Base-by-base conservation (phyloP, 345 rosid genomes). In the Brassica juncea region DNA sequence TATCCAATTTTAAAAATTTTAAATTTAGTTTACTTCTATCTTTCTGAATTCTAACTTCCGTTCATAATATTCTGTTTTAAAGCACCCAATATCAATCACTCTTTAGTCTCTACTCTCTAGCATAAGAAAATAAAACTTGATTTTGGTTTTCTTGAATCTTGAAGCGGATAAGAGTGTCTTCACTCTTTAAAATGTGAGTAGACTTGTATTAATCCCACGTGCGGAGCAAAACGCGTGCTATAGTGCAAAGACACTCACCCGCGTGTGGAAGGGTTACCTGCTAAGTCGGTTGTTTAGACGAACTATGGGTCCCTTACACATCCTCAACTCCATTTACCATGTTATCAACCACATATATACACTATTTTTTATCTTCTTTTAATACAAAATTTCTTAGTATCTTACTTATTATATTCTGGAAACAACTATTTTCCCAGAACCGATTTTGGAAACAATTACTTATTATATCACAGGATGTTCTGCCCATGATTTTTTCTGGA, bases 201-300 rank as follows among this genome's bases (percentile, higher is more conserved):
- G 32, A 59, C 31, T 23, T 23, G 63, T 25, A 25, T 30, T 19
- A 57, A 12, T 28, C 30, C 14, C 62, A 19, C 30, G 62, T 21
- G 28, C 62, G 14, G 3, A 58, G 0, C 28, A 21, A 58, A 58
- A 30, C 63, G 61, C 64, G 31, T 59, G 31, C 27, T 59, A 59
- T 16, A 23, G 63, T 23, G 31, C 63, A 23, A 4, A 8, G n/a
- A 55, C 28, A 54, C n/a, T 63, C 59, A 71, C 55, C 21, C 73
- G 82, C 69, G 67, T 66, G 69, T 30, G 11, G 27, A 68, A 32
- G 69, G 78, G 74, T 27, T 79, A 79, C 82, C 78, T 68, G 71
- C 78, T 79, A 73, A 61, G 78, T 74, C 78, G 78, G 82, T 79
- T 42, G 77, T 59, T 59, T 34, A 57, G 42, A 60, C n/a, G 47